These are phyloP conservation scores for Geopyxis carbonaria DNA, from an alignment of 495 filamentous ascomycete genomes.

Conservation along the genomic window DNA sequence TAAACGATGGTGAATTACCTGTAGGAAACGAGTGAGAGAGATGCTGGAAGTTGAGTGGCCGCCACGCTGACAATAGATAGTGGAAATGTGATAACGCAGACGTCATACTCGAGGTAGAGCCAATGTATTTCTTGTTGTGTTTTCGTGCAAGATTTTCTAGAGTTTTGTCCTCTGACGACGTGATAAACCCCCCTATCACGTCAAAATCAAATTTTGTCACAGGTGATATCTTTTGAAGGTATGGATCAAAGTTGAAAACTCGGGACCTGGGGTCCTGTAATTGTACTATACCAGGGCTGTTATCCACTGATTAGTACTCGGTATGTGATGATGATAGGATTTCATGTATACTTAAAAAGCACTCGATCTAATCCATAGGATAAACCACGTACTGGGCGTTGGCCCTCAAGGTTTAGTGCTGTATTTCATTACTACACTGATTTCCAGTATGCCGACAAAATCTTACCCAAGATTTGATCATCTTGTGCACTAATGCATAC, in stretches of 20 bases:
- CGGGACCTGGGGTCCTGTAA: conserved; percentile 76
- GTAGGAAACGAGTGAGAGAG: conserved; percentile 48
- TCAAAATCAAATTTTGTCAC: conserved; percentile 81
- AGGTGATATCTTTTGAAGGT: conserved; percentile 80
- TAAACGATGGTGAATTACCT: conserved; percentile 45
- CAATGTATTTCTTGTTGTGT: conserved; percentile 65
- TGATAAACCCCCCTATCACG: conserved; percentile 66
- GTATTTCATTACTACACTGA: too few relatives aligned
- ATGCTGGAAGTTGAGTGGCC: conserved; percentile 43
- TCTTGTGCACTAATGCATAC: too few relatives aligned
- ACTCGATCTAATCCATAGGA: conserved; percentile 74
- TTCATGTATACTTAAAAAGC: conserved; percentile 62
- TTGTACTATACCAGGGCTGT: conserved; percentile 71
- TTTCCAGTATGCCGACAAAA: too few relatives aligned
- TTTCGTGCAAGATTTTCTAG: conserved; percentile 48
- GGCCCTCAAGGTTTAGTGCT: too few relatives aligned
- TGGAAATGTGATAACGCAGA: conserved; percentile 77
- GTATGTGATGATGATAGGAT: not conserved
- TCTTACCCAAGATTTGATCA: too few relatives aligned
- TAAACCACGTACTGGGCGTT: too few relatives aligned
- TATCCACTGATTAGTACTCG: not conserved
- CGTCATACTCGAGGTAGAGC: conserved; percentile 95
- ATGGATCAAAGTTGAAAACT: conserved; percentile 92
- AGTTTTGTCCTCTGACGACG: conserved; percentile 63
- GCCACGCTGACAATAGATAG: conserved; percentile 73